Conservation (phyloP, 805 yeast genomes). For the Kluyveromyces lactis region DNA sequence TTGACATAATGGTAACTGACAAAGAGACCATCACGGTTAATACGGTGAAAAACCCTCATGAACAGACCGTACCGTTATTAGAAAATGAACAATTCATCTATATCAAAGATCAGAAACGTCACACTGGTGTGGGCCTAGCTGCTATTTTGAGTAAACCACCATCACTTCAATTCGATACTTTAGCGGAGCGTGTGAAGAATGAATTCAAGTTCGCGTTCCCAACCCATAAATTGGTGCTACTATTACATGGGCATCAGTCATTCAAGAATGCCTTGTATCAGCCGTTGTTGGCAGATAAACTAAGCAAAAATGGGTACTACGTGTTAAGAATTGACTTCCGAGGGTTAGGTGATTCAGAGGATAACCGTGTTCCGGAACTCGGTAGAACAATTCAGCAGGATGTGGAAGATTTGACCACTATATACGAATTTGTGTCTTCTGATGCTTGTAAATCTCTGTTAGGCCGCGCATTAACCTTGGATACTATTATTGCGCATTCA, state of each 20-base stretch:
- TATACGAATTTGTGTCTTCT: conserved; percentile 29
- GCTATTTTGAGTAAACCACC: conserved; percentile 32
- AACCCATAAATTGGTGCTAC: conserved; percentile 43
- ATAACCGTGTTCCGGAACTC: conserved; percentile 12
- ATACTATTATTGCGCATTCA: conserved; percentile 67
- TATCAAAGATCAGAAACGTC: conserved; percentile 16
- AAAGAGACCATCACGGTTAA: background rate
- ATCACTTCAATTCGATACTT: conserved; percentile 15
- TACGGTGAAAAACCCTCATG: background rate
- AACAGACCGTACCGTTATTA: background rate
- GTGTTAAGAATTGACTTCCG: conserved; percentile 78
- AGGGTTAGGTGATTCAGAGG: conserved; percentile 73
- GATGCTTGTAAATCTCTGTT: conserved; percentile 24
- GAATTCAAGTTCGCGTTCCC: conserved; percentile 19
- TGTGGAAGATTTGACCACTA: conserved; percentile 52
- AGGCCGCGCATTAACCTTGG: conserved; percentile 38
- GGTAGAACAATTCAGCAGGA: conserved; percentile 63
- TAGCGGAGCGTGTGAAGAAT: conserved; percentile 12
- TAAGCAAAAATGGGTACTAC: conserved; percentile 57
- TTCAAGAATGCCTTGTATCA: conserved; percentile 77
- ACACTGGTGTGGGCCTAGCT: conserved; percentile 27
- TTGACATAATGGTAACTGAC: conserved; percentile 2
- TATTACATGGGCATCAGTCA: conserved; percentile 82
- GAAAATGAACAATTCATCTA: conserved; percentile 15
- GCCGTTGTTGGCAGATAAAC: conserved; percentile 45